Percentiles rank a stretch among this genome's conserved stretches.
Conservation (phyloP, 208 protist species). For the Trypanosoma vivax region DNA sequence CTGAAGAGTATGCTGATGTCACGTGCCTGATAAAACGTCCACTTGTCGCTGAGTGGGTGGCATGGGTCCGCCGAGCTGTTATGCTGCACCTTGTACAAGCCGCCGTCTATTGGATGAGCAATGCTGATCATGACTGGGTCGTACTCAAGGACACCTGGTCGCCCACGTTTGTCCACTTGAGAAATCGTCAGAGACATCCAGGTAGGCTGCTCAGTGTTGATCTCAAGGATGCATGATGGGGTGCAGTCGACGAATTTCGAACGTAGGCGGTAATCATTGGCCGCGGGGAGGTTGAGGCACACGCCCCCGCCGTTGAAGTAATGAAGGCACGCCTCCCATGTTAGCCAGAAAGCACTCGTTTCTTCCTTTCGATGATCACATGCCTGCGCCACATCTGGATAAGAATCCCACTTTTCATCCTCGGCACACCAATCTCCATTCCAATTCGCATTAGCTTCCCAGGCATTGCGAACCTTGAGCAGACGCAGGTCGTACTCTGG, state of each 20-base stretch:
- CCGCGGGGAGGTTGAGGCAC: conserved; percentile 51
- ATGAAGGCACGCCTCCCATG: conserved; percentile 58
- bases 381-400: conserved; percentile 58
- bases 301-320: conserved; percentile 85
- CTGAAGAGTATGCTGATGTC: conserved; percentile 69
- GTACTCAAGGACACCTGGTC: conserved; percentile 34
- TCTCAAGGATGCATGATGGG: conserved; percentile 62
- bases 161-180: conserved; percentile 63
- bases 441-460: conserved; percentile 55
- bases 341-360: conserved; percentile 80
- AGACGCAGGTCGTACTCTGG: conserved; percentile 39
- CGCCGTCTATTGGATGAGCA: conserved; percentile 37
- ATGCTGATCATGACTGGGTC: conserved; percentile 81
- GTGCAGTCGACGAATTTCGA: conserved; percentile 55
- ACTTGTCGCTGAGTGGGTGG: conserved; percentile 58
- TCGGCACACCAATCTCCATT: conserved; percentile 69
- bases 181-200: conserved; percentile 70
- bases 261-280: conserved; percentile 76
- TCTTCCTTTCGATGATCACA: conserved; percentile 51
- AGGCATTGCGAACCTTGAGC: conserved; percentile 72
- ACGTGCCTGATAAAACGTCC: conserved; percentile 73
- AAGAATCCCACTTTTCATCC: conserved; percentile 63
- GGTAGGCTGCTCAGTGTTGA: conserved; percentile 51
- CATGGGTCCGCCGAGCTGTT: conserved; percentile 68
- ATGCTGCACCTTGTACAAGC: conserved; percentile 57